phyloP scores from a whole-genome alignment of 2,329 filamentous ascomycete species.

The Beauveria caledonica region DNA sequence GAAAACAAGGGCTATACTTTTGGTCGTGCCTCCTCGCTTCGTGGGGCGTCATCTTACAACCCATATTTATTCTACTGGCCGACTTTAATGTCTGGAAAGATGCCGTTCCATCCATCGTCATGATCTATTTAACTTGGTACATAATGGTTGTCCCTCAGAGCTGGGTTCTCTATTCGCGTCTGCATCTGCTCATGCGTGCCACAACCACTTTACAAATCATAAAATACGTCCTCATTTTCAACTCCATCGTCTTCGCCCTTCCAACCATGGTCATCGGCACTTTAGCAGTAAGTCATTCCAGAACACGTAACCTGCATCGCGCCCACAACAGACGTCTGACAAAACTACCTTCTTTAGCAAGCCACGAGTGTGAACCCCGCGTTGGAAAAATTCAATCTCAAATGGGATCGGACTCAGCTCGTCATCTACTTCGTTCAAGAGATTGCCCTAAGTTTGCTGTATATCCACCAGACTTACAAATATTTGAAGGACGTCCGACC shows the following conservation, averaged over 20 bases:
- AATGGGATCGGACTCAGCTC: constrained; percentile 44
- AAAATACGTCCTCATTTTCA: constrained; percentile 46
- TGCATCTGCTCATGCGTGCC: constrained; percentile 50
- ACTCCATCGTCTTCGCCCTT: constrained; percentile 42
- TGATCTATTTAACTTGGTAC: constrained; percentile 18
- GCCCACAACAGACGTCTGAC: background rate
- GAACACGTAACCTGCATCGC: background rate
- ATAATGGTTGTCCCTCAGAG: constrained; percentile 51
- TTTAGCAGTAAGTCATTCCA: constrained; percentile 31
- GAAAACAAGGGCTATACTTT: constrained; percentile 23
- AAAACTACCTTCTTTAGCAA: constrained; percentile 17
- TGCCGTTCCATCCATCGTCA: constrained; percentile 10
- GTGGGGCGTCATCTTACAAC: constrained; percentile 23
- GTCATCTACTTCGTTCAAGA: constrained; percentile 45
- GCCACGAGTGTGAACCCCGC: constrained; percentile 17
- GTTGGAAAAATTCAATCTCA: constrained; percentile 22
- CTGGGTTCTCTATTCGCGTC: constrained; percentile 50
- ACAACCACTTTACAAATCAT: constrained; percentile 36
- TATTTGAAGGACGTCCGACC: constrained; percentile 7
- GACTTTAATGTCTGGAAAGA: constrained; percentile 15
- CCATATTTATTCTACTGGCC: constrained; percentile 36
- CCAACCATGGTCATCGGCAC: constrained; percentile 46
- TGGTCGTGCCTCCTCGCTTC: constrained; percentile 24
- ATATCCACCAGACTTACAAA: constrained; percentile 27
- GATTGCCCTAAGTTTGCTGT: constrained; percentile 40